These are phyloP conservation scores for Acidiella bohemica DNA, from an alignment of 495 filamentous ascomycete genomes.

Conservation along the genomic window DNA sequence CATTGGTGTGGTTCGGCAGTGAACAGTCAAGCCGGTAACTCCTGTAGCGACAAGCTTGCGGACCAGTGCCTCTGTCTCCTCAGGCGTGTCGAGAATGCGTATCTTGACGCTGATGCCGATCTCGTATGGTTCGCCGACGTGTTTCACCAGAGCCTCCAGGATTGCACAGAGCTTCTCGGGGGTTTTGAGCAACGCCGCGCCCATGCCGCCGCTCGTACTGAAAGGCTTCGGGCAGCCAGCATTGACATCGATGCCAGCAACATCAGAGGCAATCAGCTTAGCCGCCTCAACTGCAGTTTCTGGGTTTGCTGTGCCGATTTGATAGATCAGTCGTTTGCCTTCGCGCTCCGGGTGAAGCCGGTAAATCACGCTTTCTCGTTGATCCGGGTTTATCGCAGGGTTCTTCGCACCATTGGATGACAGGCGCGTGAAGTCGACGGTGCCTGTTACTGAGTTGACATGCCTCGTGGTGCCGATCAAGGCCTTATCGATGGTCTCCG, in stretches of 20 bases:
- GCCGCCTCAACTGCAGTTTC: conserved; percentile 71
- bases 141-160: conserved; percentile 61
- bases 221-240: conserved; percentile 96
- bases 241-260: conserved; percentile 91
- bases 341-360: conserved; percentile 67
- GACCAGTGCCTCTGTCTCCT: conserved; percentile 61
- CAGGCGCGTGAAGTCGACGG: conserved; percentile 68
- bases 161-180: conserved; percentile 76
- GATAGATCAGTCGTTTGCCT: conserved; percentile 62
- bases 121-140: conserved; percentile 59
- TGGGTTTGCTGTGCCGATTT: conserved; percentile 76
- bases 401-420: conserved; percentile 51
- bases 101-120: conserved; percentile 96
- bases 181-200: conserved; percentile 69
- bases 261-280: conserved; percentile 66
- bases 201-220: conserved; percentile 83
- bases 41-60: conserved; percentile 63
- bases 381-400: conserved; percentile 25
- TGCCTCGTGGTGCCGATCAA: conserved; percentile 73
- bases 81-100: conserved; percentile 62
- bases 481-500: conserved; percentile 82
- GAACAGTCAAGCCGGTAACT: conserved; percentile 81
- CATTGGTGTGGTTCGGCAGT: conserved; percentile 95
- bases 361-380: conserved; percentile 64
- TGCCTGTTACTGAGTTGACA: conserved; percentile 56